Evolutionary conservation across 2,329 filamentous ascomycete species (phyloP), one percentile per base, ranked within the genome.

Genomic region (Bipolaris bicolor): DNA sequence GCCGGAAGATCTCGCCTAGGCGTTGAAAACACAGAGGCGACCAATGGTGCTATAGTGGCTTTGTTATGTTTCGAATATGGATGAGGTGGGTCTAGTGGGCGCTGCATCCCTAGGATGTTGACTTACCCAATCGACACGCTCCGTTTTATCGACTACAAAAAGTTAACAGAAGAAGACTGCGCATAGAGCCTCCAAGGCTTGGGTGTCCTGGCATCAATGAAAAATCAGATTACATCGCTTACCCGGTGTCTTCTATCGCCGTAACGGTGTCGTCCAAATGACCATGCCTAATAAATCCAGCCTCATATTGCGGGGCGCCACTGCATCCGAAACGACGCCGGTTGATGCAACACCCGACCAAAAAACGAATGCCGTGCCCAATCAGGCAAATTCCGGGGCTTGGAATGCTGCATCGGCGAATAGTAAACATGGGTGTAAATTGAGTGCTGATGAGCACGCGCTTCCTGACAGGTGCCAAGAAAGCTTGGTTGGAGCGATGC

Each of bases 341-440:
- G 58, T 45, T 54, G 59, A 64, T 66, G 66, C 60, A 62, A 62
- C 50, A 61, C 54, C 57, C 54, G 55, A 57, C 48, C 54, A 34
- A 40, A 41, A 24, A 55, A 31, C 48, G 33, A 62, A 49, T 64
- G 48, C 63, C 62, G 57, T 58, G 49, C 53, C 50, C 16, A 53
- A 65, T 66, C 11, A 20, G 58, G 66, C 20, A 66, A 63, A 60
- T 54, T 51, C 56, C 65, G 63, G 59, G 59, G 60, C 51, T 45
- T 54, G 36, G 50, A 46, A 46, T 20, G 52, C 58, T 47, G 22
- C 48, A 16, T 41, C 57, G 41, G 54, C 63, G 53, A 67, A 68
- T 68, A 37, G 50, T 33, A 39, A 16, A 11, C 29, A 49, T 31
- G 53, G 41, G 52, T 58, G 39, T 51, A 62, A 47, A 62, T 60